These are phyloP conservation scores for Trypanosomatidae sp. DNA, from an alignment of 208 protist species.

Conservation along the genomic window DNA sequence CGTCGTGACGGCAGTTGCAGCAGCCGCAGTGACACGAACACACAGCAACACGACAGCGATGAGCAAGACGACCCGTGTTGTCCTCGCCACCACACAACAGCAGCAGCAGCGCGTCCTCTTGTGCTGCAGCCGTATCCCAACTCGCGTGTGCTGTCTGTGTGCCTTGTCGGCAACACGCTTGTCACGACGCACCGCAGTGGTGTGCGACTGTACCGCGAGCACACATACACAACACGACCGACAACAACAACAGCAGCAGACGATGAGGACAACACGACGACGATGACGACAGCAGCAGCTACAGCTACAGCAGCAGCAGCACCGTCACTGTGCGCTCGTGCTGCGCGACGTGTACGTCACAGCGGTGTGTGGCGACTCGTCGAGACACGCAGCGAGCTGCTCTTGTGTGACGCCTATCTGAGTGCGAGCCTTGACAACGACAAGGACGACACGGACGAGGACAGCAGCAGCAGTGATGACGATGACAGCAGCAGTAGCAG, in stretches of 20 bases:
- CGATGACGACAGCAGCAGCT: not conserved
- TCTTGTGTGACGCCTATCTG: slow-evolving; percentile 37
- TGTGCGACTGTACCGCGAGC: slow-evolving; percentile 20
- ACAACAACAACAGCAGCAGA: not conserved
- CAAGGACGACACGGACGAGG: slow-evolving; percentile 1
- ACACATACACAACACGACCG: not conserved
- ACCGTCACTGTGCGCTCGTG: not conserved
- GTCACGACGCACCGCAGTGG: slow-evolving; percentile 31
- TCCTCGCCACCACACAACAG: too few species aligned
- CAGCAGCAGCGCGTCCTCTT: too few species aligned
- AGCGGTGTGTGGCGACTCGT: slow-evolving; percentile 25
- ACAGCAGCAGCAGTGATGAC: not conserved
- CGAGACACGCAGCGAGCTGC: slow-evolving; percentile 17
- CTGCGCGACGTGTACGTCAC: not conserved
- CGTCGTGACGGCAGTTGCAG: too few species aligned
- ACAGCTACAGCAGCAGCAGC: not conserved
- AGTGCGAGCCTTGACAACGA: slow-evolving; percentile 8
- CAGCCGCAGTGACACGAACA: too few species aligned
- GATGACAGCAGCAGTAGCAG: not conserved
- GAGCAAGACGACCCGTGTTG: too few species aligned
- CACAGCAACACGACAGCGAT: too few species aligned
- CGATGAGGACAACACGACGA: not conserved
- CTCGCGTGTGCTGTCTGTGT: slow-evolving; percentile 12
- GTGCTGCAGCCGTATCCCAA: slow-evolving; percentile 35
- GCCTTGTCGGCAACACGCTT: slow-evolving; percentile 13